phyloP scores from a whole-genome alignment of 129 eudicot genomes.

The Tanacetum coccineum region DNA sequence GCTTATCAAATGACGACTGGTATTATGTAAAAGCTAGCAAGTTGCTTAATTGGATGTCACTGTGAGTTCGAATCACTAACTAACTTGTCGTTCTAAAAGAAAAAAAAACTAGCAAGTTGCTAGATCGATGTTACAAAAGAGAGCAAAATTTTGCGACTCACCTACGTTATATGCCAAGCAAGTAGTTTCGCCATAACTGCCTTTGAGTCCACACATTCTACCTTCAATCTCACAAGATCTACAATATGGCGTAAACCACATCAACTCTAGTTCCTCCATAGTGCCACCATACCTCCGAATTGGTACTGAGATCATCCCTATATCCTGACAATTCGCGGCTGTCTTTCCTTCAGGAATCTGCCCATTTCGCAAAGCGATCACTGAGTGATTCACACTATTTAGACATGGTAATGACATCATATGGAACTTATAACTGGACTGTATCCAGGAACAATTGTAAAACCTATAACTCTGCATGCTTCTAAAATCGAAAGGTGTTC shows the following conservation, averaged over 20 bases:
- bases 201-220: constrained; percentile 43
- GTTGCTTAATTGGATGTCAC: too few species aligned
- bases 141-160: background rate
- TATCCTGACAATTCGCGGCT: constrained; percentile 34
- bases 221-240: constrained; percentile 38
- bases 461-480: constrained; percentile 24
- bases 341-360: background rate
- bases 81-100: too few species aligned
- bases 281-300: constrained; percentile 16
- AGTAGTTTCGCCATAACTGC: constrained; percentile 24
- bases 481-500: constrained; percentile 27
- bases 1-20: too few species aligned
- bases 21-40: too few species aligned
- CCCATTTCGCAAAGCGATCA: constrained; percentile 28
- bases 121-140: too few species aligned
- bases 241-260: constrained; percentile 54
- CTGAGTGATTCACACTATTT: constrained; percentile 28
- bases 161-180: constrained; percentile 10
- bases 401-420: constrained; percentile 31
- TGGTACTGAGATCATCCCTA: constrained; percentile 32
- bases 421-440: background rate
- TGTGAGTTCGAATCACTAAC: too few species aligned
- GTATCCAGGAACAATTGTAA: constrained; percentile 43
- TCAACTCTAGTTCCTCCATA: constrained; percentile 37
- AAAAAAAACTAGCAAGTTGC: too few species aligned